phyloP scores from a whole-genome alignment of 495 filamentous ascomycete species.

The Physcia stellaris region DNA sequence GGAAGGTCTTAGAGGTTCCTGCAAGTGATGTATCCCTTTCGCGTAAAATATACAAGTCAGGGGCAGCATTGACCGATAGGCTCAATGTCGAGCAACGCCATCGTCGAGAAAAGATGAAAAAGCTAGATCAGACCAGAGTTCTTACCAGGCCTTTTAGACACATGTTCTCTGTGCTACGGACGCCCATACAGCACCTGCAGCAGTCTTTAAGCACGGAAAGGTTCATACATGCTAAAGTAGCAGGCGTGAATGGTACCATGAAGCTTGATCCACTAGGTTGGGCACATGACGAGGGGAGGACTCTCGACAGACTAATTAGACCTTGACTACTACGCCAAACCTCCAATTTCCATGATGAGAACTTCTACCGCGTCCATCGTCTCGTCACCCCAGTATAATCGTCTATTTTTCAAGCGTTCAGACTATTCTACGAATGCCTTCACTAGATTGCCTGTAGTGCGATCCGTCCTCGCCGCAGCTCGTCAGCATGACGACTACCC shows the following conservation, averaged over 20 bases:
- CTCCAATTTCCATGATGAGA: neutral
- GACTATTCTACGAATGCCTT: too few species aligned
- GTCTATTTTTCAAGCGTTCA: too few species aligned
- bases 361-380: too few species aligned
- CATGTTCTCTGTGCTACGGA: conserved; percentile 22
- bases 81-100: conserved; percentile 1
- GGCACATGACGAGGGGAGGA: conserved; percentile 14
- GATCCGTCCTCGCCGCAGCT: too few species aligned
- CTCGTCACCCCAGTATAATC: too few species aligned
- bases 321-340: neutral
- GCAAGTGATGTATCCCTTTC: conserved; percentile 27
- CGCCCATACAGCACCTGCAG: conserved; percentile 25
- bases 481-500: too few species aligned
- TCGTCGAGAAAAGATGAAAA: conserved; percentile 3
- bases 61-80: conserved; percentile 13
- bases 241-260: conserved; percentile 19
- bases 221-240: conserved; percentile 30
- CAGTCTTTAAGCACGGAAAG: conserved; percentile 33
- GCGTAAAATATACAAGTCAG: conserved; percentile 19
- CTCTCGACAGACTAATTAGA: conserved; percentile 10
- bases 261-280: conserved; percentile 13
- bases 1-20: conserved; percentile 25
- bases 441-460: too few species aligned
- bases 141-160: conserved; percentile 27
- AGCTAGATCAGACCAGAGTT: conserved; percentile 16